phyloP scores from a whole-genome alignment of 225 moss, liverwort and hornwort species.

The Marchantia polymorpha region DNA sequence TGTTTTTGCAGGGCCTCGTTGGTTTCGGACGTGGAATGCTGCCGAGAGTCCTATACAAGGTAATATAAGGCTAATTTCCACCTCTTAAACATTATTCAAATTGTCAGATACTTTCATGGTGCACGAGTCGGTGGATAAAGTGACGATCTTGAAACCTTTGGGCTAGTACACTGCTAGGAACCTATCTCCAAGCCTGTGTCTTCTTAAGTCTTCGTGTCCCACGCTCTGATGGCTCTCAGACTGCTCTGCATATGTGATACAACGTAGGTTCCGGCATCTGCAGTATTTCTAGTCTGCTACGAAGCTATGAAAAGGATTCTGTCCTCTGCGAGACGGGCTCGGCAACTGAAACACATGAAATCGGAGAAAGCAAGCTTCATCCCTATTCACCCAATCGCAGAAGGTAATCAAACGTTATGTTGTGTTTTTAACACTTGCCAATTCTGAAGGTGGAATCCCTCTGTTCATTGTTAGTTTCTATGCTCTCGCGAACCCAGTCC shows the following conservation, averaged over 20 bases:
- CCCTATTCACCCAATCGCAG: not conserved
- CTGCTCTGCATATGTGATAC: not conserved
- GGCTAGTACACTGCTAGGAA: no score
- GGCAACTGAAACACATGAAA: slow-evolving; percentile 16
- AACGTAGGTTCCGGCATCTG: slow-evolving; percentile 63
- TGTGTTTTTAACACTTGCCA: no score
- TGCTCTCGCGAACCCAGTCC: not conserved
- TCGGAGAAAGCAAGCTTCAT: not conserved
- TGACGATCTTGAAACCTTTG: no score
- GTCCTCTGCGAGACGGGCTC: slow-evolving; percentile 43
- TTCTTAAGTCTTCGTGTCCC: no score
- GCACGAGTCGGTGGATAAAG: no score
- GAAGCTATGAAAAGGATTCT: slow-evolving; percentile 64
- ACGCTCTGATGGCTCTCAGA: no score
- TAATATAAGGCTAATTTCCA: not conserved
- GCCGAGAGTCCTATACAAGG: slow-evolving; percentile 67
- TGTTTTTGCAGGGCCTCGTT: slow-evolving; percentile 34
- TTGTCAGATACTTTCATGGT: no score
- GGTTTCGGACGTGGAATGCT: slow-evolving; percentile 68
- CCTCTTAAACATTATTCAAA: not conserved
- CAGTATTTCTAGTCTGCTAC: slow-evolving; percentile 68
- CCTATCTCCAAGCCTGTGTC: no score
- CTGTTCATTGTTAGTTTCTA: not conserved
- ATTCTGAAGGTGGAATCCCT: not conserved
- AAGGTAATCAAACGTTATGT: not conserved